phyloP scores from a whole-genome alignment of 495 filamentous ascomycete genomes.

The Chlorociboria aeruginascens region DNA sequence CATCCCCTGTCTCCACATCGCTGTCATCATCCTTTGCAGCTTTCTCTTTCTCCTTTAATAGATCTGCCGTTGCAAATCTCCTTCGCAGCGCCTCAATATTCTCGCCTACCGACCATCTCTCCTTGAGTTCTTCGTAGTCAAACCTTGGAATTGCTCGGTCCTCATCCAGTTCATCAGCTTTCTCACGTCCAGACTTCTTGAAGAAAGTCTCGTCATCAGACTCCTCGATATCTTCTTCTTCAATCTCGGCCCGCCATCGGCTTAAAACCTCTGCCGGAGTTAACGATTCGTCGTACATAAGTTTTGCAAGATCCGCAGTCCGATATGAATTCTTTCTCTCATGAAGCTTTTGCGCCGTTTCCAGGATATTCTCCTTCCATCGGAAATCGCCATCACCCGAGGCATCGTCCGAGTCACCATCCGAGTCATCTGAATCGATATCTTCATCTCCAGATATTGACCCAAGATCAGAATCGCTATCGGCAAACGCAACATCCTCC shows the following conservation, averaged over 20 bases:
- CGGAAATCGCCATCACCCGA: constrained; percentile 51
- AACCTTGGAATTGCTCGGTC: constrained; percentile 68
- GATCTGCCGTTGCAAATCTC: constrained; percentile 60
- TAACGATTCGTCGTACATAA: constrained; percentile 80
- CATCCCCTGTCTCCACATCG: constrained; percentile 26
- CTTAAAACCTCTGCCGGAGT: constrained; percentile 61
- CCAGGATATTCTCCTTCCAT: constrained; percentile 82
- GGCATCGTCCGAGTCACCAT: constrained; percentile 39
- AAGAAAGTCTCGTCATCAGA: constrained; percentile 77
- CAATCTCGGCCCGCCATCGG: constrained; percentile 63
- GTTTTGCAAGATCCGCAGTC: constrained; percentile 63
- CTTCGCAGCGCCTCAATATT: constrained; percentile 61
- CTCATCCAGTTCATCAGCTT: constrained; percentile 49
- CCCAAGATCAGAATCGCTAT: constrained; percentile 90
- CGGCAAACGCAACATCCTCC: constrained; percentile 74
- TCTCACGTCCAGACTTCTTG: constrained; percentile 54
- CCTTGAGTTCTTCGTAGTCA: constrained; percentile 68
- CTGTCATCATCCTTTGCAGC: constrained; percentile 38
- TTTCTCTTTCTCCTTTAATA: constrained; percentile 38
- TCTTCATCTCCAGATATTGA: constrained; percentile 48
- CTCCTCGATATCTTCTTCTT: constrained; percentile 38
- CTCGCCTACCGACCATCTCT: constrained; percentile 72
- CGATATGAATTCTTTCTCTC: constrained; percentile 55
- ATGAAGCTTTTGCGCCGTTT: constrained; percentile 62
- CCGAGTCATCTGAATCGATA: constrained; percentile 37